Evolutionary conservation across 768 basidiomycete genomes (phyloP).

Genomic region (Mycena maculata): DNA sequence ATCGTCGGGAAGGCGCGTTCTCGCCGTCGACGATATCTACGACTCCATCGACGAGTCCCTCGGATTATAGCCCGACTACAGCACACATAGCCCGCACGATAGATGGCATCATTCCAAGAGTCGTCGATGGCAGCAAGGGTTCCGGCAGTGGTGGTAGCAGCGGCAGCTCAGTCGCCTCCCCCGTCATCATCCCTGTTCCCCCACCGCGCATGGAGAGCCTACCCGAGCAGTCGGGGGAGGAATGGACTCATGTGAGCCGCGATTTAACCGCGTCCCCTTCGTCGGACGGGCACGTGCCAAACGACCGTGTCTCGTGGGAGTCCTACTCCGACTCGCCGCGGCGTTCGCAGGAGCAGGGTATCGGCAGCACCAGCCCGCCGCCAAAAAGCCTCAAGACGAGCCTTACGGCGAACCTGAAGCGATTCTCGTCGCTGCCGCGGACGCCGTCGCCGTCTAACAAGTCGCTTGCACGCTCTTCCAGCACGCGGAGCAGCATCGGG

Average conservation of each 20-base stretch:
- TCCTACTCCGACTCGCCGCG: constrained; percentile 28
- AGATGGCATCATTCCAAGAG: constrained; percentile 25
- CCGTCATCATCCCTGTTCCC: constrained; percentile 55
- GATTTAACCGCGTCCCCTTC: constrained; percentile 27
- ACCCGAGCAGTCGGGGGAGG: constrained; percentile 26
- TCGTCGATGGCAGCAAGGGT: constrained; percentile 9
- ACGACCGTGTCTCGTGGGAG: constrained; percentile 37
- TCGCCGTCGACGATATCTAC: constrained; percentile 56
- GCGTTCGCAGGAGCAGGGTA: constrained; percentile 37
- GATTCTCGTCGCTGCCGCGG: constrained; percentile 71
- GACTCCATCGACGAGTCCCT: constrained; percentile 37
- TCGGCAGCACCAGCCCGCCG: constrained; percentile 52
- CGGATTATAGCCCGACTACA: constrained; percentile 28
- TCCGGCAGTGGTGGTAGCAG: constrained; percentile 39
- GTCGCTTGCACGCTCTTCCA: constrained; percentile 42
- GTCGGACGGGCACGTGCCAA: constrained; percentile 30
- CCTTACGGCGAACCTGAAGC: constrained; percentile 57
- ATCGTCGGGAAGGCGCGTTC: constrained; percentile 76
- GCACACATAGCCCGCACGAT: constrained; percentile 21
- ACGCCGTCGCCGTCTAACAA: constrained; percentile 71
- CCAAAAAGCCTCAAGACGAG: constrained; percentile 63
- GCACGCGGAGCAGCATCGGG: constrained; percentile 38
- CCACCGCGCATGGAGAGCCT: constrained; percentile 48
- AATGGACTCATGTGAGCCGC: constrained; percentile 37
- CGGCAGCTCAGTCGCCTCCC: constrained; percentile 34